Base-by-base conservation (phyloP, 768 basidiomycete genomes). In the Boletus tylopilopsis region DNA sequence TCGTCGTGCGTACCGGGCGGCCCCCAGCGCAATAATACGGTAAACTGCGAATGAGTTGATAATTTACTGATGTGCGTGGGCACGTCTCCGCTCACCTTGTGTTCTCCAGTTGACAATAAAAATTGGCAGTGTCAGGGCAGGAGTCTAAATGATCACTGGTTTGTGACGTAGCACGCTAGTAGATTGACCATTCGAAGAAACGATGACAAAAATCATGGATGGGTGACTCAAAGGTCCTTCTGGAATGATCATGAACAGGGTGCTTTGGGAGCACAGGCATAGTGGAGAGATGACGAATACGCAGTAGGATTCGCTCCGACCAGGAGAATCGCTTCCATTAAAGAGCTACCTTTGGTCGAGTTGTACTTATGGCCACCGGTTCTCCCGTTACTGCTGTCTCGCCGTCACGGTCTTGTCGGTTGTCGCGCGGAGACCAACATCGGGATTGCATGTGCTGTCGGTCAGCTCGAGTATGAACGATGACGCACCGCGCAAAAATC, bases 271-370 rank as follows among this genome's bases (percentile, higher is more conserved):
- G 18, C 47, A 23, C 34, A 34, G 19, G 49, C 30, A 44, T 39
- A 30, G n/a, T 21, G 48, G 32, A n/a, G 42, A 32, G 42, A 47
- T 47, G 47, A 47, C 38, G 40, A 40, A 39, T 42, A 24, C 37
- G 45, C 44, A 49, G 10, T 45, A 23, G 33, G 50, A 51, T 54
- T 49, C 48, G 10, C 52, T n/a, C 38, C 22, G 11, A 33, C 16
- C 39, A 32, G 33, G 61, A n/a, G 55, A 49, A 54, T 58, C 52
- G 18, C 36, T 51, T 48, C 21, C n/a, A 50, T 49, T 46, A 46
- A 41, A 45, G 56, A 9, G 7, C 30, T 34, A 39, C 40, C 27
- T 42, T 43, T n/a, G 11, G 29, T 37, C 34, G 12, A 16, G 29
- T 38, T 21, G 39, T 43, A 29, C 6, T 15, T n/a, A 57, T 38